These are phyloP conservation scores for Claviceps maximensis DNA, from an alignment of 2,329 filamentous ascomycete genomes.

Conservation along the genomic window DNA sequence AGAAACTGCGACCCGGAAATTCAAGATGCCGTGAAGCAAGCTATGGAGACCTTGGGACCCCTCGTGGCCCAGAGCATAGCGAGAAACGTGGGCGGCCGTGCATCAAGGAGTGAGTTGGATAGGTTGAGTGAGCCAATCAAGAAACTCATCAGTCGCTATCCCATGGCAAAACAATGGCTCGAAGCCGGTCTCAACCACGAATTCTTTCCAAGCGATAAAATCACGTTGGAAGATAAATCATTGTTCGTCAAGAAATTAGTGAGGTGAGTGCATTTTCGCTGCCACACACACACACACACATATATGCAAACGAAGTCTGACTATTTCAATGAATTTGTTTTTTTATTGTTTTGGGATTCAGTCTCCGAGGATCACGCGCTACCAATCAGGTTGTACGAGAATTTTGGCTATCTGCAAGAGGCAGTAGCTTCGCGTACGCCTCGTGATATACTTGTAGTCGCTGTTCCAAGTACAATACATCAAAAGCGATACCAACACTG, in stretches of 20 bases:
- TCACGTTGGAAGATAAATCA: slow-evolving; percentile 45
- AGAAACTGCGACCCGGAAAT: slow-evolving; percentile 28
- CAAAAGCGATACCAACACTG: neutral
- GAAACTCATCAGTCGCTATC: slow-evolving; percentile 46
- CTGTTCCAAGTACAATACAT: neutral
- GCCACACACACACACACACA: neutral
- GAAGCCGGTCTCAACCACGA: slow-evolving; percentile 42
- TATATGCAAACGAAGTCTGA: neutral
- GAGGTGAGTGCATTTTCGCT: slow-evolving; percentile 26
- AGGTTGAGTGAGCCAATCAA: slow-evolving; percentile 58
- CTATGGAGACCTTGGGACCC: slow-evolving; percentile 48
- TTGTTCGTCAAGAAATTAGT: slow-evolving; percentile 54
- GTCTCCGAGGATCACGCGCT: slow-evolving; percentile 47
- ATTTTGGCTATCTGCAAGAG: slow-evolving; percentile 58
- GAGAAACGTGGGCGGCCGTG: slow-evolving; percentile 54
- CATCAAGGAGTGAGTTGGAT: slow-evolving; percentile 59
- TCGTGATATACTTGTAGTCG: slow-evolving; percentile 24
- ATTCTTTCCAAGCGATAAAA: slow-evolving; percentile 45
- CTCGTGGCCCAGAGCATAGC: slow-evolving; percentile 45
- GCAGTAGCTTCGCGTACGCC: slow-evolving; percentile 46
- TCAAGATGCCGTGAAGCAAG: slow-evolving; percentile 30
- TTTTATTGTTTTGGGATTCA: slow-evolving; percentile 20
- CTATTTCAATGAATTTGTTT: no score
- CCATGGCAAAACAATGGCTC: slow-evolving; percentile 47
- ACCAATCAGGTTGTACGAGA: slow-evolving; percentile 57